A percentile compares a stretch with the other conserved stretches of the same genome.
These are phyloP conservation scores for Globisporangium lucens DNA, from an alignment of 352 stramenopile species.

Conservation along the genomic window DNA sequence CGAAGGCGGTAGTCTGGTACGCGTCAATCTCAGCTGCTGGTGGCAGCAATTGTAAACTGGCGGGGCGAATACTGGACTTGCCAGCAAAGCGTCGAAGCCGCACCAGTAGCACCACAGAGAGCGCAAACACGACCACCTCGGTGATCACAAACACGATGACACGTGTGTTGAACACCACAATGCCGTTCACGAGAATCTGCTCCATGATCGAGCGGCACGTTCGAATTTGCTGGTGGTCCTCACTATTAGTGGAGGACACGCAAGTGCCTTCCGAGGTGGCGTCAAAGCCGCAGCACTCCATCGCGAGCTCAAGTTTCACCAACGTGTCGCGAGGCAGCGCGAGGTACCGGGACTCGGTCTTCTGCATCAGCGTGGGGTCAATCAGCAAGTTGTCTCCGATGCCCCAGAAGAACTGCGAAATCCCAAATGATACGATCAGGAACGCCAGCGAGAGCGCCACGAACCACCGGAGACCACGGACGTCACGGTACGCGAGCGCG, in stretches of 20 bases:
- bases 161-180: constrained; percentile 18
- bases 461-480: constrained; percentile 33
- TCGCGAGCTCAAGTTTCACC: constrained; percentile 35
- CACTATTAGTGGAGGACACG: not conserved
- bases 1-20: constrained; percentile 8
- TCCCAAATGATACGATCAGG: constrained; percentile 26
- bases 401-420: constrained; percentile 28
- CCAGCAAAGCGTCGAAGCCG: constrained; percentile 25
- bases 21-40: constrained; percentile 10
- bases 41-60: not conserved
- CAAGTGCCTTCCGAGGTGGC: constrained; percentile 32
- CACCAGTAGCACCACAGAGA: constrained; percentile 20
- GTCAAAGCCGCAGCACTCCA: constrained; percentile 50
- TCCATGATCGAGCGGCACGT: constrained; percentile 25
- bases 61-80: not conserved
- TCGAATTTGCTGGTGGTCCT: constrained; percentile 14
- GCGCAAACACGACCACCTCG: constrained; percentile 21
- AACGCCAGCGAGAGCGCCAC: constrained; percentile 27
- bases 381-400: constrained; percentile 31
- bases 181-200: constrained; percentile 3
- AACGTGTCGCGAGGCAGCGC: constrained; percentile 20
- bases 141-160: constrained; percentile 19
- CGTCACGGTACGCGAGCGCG: constrained; percentile 28
- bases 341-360: constrained; percentile 34
- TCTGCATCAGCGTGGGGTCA: constrained; percentile 30